phyloP scores from a whole-genome alignment of 2,329 filamentous ascomycete genomes.

The Lachnellula subtilissima region DNA sequence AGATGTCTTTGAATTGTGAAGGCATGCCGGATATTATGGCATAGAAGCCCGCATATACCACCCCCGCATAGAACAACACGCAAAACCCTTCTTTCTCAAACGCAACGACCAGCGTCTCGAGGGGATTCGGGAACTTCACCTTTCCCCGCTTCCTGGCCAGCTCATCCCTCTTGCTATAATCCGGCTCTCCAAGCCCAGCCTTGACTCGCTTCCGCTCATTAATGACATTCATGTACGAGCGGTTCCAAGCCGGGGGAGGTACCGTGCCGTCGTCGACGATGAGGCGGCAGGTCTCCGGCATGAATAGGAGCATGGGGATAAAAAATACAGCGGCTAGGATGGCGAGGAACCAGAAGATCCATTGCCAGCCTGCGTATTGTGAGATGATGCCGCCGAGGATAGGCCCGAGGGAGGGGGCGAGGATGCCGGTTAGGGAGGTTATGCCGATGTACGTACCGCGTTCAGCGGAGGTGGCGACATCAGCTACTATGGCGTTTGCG shows the following conservation, averaged over 20 bases:
- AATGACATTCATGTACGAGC: slow-evolving; percentile 43
- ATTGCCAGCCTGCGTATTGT: slow-evolving; percentile 23
- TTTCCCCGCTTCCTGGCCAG: slow-evolving; percentile 30
- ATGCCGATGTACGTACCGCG: slow-evolving; percentile 62
- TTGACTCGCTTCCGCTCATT: slow-evolving; percentile 13
- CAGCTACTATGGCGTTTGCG: slow-evolving; percentile 54
- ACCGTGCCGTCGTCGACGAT: slow-evolving; percentile 53
- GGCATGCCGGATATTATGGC: slow-evolving; percentile 41
- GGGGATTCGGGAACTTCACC: slow-evolving; percentile 34
- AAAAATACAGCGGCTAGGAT: slow-evolving; percentile 18
- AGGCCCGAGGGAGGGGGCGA: slow-evolving; percentile 34
- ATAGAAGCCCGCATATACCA: slow-evolving; percentile 49
- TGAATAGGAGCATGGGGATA: slow-evolving; percentile 24
- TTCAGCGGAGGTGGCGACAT: slow-evolving; percentile 58
- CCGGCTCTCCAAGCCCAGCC: slow-evolving; percentile 6
- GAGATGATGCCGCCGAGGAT: slow-evolving; percentile 23
- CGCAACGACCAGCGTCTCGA: slow-evolving; percentile 38
- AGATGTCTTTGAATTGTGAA: slow-evolving; percentile 38
- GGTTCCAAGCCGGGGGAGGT: slow-evolving; percentile 50
- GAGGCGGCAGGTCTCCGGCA: slow-evolving; percentile 49
- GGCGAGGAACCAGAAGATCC: slow-evolving; percentile 47
- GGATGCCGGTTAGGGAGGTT: slow-evolving; percentile 50
- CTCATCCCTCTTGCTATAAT: slow-evolving; percentile 25
- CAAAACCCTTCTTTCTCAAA: slow-evolving; percentile 40
- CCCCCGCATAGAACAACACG: slow-evolving; percentile 37